Conservation (phyloP, 169 alveolate species). For the Eimeria tenella region DNA sequence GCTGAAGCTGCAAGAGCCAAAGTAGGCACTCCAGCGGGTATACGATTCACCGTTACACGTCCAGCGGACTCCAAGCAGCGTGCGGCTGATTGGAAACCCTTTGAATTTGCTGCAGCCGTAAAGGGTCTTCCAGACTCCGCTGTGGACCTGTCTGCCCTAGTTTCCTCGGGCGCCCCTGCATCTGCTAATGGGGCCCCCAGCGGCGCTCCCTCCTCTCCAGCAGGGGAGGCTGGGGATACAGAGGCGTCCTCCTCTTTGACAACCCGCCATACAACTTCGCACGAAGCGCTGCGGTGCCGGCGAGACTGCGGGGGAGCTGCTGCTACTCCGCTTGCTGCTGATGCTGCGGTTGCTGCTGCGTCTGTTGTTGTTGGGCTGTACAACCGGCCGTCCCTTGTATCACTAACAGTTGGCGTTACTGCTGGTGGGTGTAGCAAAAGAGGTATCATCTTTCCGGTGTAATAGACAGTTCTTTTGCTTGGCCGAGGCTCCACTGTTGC, state of each 20-base stretch:
- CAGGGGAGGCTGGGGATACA: not conserved
- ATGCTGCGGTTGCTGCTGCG: not conserved
- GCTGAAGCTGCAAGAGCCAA: not conserved
- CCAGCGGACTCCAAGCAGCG: not conserved
- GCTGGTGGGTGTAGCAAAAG: not conserved
- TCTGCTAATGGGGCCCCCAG: not conserved
- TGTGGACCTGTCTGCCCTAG: not conserved
- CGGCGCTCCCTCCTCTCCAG: not conserved
- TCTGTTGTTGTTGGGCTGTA: not conserved
- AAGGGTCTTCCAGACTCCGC: not conserved
- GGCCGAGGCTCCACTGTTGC: not conserved
- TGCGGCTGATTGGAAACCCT: not conserved
- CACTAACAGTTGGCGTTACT: not conserved
- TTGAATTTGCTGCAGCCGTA: not conserved
- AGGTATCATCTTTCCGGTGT: not conserved
- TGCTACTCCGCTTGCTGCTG: not conserved
- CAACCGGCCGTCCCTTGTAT: not conserved
- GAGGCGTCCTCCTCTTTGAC: not conserved
- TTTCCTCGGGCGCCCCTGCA: constrained; percentile 5
- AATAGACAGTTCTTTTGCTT: not conserved
- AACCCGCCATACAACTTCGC: constrained; percentile 48
- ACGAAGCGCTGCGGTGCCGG: constrained; percentile 23
- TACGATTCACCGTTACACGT: too few species aligned
- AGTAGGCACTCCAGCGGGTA: not conserved
- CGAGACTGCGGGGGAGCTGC: not conserved